Base-by-base conservation (phyloP, 179 eudicot species). In the Heliamphora pulchella region DNA sequence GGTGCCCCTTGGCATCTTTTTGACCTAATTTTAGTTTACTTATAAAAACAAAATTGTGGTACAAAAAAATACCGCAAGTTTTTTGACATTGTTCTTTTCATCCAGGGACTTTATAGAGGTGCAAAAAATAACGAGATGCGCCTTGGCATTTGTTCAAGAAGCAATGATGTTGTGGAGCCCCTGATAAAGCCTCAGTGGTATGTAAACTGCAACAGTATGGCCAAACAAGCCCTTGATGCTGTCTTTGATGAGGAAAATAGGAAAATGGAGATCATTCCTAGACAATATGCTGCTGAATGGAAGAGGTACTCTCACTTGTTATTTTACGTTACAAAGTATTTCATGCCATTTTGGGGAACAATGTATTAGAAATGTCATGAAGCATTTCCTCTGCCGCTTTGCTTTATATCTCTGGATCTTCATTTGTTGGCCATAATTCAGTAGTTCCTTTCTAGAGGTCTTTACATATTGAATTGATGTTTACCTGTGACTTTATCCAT, bases 141-240 rank as follows among this genome's bases (percentile, higher is more conserved):
- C 63, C 97, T 96, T 79, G 97, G 97, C 1, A 1, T 87, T 82
- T 96, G 99, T 88, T 94, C 97, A 75, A 86, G 99, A 82, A 96
- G 85, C 83, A 90, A 88, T 87, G 98, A 96, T 83, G 91, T 96
- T 59, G 91, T 96, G 82, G 99, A 94, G 81, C 98, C 99, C 47
- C 78, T 94, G 80, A 91, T 96, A 85, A 96, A 96, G 89, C 97
- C 97, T 74, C 99, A 96, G 86, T 94, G 99, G 99, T 96, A 90
- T 81, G 99, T 96, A 69, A 90, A 85, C 81, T 96, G 98, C 85
- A 83, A 67, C 80, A 81, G 84, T 70, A 89, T 94, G 93, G 98
- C 94, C 2, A 89, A 89, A 82, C 89, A 96, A 78, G 99, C 94
- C 59, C 93, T 96, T 79, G 87, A 92, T 84, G 98, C 97, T 84